These are phyloP conservation scores for Colletotrichum sp. DNA, from an alignment of 2,329 filamentous ascomycete species.

Conservation along the genomic window DNA sequence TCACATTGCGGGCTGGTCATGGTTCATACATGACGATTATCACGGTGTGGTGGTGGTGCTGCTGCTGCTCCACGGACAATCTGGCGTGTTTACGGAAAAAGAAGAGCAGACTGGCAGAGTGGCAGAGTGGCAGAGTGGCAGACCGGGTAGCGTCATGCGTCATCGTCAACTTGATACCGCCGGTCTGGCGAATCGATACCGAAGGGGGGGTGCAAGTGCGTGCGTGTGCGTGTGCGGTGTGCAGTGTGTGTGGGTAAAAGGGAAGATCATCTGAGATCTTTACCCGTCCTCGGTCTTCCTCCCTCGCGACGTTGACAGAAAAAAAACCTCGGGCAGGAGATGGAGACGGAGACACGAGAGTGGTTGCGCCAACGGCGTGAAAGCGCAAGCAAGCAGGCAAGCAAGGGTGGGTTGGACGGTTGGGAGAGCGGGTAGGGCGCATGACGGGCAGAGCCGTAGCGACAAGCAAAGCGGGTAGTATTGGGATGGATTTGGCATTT, in stretches of 20 bases:
- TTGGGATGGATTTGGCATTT: background rate
- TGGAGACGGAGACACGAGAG: too few relatives aligned
- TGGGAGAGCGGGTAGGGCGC: conserved; percentile 2
- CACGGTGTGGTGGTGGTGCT: background rate
- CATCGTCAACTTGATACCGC: background rate
- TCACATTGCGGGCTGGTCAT: background rate
- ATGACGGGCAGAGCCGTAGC: background rate
- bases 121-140: too few relatives aligned
- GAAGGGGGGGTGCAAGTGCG: background rate
- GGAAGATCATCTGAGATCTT: conserved; percentile 6
- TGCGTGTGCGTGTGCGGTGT: background rate
- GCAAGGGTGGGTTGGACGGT: background rate
- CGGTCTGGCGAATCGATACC: background rate
- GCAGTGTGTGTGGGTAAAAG: background rate
- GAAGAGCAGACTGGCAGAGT: background rate
- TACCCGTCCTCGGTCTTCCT: background rate
- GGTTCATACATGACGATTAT: background rate
- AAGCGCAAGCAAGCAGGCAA: background rate
- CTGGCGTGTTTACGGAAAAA: background rate
- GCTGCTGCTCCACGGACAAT: background rate
- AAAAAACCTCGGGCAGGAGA: background rate
- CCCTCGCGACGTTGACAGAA: background rate
- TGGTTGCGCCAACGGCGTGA: background rate
- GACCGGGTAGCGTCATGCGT: background rate
- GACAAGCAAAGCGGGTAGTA: background rate